These are phyloP conservation scores for Ophiostoma quercus DNA, from an alignment of 2,329 filamentous ascomycete genomes.

Conservation along the genomic window DNA sequence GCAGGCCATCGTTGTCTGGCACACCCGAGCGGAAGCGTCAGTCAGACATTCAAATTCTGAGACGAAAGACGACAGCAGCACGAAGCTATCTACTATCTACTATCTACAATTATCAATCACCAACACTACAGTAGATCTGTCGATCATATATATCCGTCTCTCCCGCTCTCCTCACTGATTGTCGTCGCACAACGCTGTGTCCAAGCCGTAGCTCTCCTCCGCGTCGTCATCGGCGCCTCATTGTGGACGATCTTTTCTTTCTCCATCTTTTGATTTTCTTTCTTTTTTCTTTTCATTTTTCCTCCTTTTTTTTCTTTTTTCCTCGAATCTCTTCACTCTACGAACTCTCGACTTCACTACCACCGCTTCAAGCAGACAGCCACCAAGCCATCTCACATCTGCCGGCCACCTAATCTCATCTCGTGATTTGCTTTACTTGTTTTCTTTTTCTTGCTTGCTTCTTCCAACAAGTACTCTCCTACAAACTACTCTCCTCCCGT, in stretches of 20 bases:
- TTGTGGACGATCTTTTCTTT: slow-evolving; percentile 12
- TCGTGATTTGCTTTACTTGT: background rate
- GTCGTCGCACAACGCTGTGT: background rate
- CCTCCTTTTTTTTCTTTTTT: background rate
- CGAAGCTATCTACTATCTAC: too few species aligned
- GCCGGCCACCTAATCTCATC: background rate
- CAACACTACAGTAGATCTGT: background rate
- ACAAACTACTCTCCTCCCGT: background rate
- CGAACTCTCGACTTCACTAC: background rate
- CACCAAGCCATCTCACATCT: background rate
- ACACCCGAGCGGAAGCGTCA: background rate
- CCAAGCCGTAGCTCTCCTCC: background rate
- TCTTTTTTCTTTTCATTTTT: background rate
- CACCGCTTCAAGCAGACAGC: background rate
- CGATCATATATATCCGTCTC: background rate
- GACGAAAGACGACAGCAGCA: too few species aligned
- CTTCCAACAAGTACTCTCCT: background rate
- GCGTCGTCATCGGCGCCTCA: slow-evolving; percentile 9
- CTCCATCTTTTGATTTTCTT: background rate
- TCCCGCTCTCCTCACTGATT: background rate
- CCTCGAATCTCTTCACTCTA: background rate
- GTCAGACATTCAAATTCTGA: background rate
- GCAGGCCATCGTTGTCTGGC: slow-evolving; percentile 3
- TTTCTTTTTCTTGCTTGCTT: background rate
- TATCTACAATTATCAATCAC: too few species aligned